phyloP scores from a whole-genome alignment of 225 moss, liverwort and hornwort genomes.

The Physcomitrellopsis africana region DNA sequence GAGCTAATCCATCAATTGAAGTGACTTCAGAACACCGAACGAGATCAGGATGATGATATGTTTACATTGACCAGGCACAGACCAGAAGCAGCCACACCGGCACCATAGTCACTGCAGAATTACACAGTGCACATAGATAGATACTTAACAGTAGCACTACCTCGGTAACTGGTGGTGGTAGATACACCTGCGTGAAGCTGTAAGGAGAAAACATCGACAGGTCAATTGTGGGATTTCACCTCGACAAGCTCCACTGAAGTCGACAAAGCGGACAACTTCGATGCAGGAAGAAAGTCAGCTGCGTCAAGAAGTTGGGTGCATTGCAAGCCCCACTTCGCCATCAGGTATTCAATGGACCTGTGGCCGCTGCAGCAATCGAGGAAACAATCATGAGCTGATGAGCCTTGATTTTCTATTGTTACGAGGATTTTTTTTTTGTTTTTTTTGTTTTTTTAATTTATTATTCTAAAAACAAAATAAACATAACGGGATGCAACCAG shows the following conservation, averaged over 20 bases:
- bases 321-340: slow-evolving; percentile 78
- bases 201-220: background rate
- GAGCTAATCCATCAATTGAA: too few relatives aligned
- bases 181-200: background rate
- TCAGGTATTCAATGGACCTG: slow-evolving; percentile 72
- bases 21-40: too few relatives aligned
- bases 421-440: too few relatives aligned
- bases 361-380: slow-evolving; percentile 62
- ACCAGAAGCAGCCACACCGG: background rate
- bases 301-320: slow-evolving; percentile 62
- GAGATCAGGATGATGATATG: too few relatives aligned
- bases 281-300: slow-evolving; percentile 56
- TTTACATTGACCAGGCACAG: background rate
- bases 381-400: background rate
- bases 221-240: slow-evolving; percentile 42
- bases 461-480: background rate
- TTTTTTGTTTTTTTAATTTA: too few relatives aligned
- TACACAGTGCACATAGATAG: slow-evolving; percentile 1
- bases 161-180: background rate
- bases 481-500: slow-evolving; percentile 4
- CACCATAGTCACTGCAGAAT: background rate
- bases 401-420: background rate
- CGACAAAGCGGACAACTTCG: slow-evolving; percentile 45
- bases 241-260: slow-evolving; percentile 55
- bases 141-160: background rate